Evolutionary conservation across 371 early-diverging fungal species (phyloP), one percentile per base, ranked within the genome.

Genomic region (Entomophthora muscae): DNA sequence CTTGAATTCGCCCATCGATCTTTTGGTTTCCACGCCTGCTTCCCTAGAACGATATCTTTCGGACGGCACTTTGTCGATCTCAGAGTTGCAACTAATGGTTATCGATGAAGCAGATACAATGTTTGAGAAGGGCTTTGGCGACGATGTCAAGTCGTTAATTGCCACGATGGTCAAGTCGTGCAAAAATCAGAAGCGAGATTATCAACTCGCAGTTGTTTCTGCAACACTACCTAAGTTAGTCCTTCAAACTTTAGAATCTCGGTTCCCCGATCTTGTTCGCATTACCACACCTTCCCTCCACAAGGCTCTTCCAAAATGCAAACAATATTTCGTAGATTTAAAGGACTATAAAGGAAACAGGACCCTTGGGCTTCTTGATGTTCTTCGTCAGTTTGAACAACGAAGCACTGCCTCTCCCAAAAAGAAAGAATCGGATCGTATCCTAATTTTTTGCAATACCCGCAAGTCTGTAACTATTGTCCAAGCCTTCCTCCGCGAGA

Each of bases 81-180:
- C 76, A 0, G 78, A 82, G 17, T 68, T 83, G 7, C 70, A 72
- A 1, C 78, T 81, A 57, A 63, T 95, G 27, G 84, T 91, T 2
- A 79, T 94, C 22, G 96, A 95, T 69, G 96, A 95, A 75, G 93
- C 93, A 0, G 96, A 95, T 72, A 87, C 94, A 0, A 71, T 95
- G 73, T 86, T 93, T 73, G 91, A 89, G 72, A 76, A 78, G 26
- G 85, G 85, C 27, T 92, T 91, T 73, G 82, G 78, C 30, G 76
- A 81, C 1, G 89, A 90, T 52, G 74, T 82, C 29, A 61, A 65
- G 31, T 63, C 68, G 23, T 73, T 87, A 57, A 69, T 83, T 5
- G 63, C 68, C n/a, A 64, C 68, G 13, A 62, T 73, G 31, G 68
- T 71, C 64, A 61, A 55, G n/a, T 66, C 64, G 2, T 42, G 52